Base-by-base conservation (phyloP, 2,329 filamentous ascomycete species). In the Cephalotrichum gorgonifer region DNA sequence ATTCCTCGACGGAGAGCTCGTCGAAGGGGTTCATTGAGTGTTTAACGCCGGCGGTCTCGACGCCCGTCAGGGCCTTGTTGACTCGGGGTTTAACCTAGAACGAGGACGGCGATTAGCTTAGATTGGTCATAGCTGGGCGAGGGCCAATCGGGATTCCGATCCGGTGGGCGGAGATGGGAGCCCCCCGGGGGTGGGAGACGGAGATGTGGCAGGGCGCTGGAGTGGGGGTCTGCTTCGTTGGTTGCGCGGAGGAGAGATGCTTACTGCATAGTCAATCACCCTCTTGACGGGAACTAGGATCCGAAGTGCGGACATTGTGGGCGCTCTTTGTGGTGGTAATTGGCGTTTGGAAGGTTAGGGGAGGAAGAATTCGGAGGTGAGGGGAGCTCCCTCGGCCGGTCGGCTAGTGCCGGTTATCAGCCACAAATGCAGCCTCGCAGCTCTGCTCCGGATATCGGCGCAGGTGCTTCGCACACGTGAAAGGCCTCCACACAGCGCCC, bases 11-110 rank as follows among this genome's bases (percentile, higher is more conserved):
- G 41, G 89, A 94, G 62, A 98, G 86, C 69, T 98, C 93, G 75
- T 98, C 93, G 71, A 98, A 98, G 20, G 93, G 93, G 76, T 97
- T 98, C 81, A 98, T 91, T 65, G 85, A 90, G 78, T 97, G 91
- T 72, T 97, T 97, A 62, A 97, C 89, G 57, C 87, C 87, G 55
- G 84, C 77, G 49, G 87, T 95, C 71, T 96, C 91, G 69, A 98
- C 85, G 63, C 82, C 91, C 53, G 91, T 96, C 69, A 79, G 76
- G 59, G 79, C 70, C 66, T 82, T 83, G 73, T 84, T 84, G 65
- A 84, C 78, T 57, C 80, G 78, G 50, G 79, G 79, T 62, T 83
- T 83, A 72, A 83, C 78, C 80, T 84, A 58, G 26, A 11, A 4
- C 11, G 4, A 7, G 6, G 9, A 39, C 20, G 17, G 9, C 20